These are phyloP conservation scores for Kodamaea neixiangensis DNA, from an alignment of 805 yeast genomes.

Conservation along the genomic window DNA sequence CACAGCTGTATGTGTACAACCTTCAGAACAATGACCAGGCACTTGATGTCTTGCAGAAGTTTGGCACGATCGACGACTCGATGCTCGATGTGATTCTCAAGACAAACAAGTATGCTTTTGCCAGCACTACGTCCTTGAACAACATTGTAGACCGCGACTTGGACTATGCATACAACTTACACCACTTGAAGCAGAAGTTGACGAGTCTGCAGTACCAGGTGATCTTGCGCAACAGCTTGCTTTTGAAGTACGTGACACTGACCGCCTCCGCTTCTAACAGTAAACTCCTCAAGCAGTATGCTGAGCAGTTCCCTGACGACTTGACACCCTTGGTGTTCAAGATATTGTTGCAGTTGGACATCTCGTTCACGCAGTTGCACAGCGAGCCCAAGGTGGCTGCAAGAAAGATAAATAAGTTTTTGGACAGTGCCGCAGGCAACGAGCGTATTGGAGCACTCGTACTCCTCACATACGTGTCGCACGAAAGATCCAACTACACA, in stretches of 20 bases:
- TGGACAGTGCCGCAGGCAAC: conserved; percentile 10
- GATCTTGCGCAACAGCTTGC: conserved; percentile 45
- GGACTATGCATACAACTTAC: conserved; percentile 26
- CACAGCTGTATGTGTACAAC: conserved; percentile 57
- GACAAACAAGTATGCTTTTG: conserved; percentile 45
- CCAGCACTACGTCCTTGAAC: conserved; percentile 4
- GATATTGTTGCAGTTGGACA: conserved; percentile 29
- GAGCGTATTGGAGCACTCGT: conserved; percentile 28
- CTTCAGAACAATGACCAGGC: conserved; percentile 35
- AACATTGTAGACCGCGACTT: conserved; percentile 36
- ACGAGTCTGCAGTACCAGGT: conserved; percentile 40
- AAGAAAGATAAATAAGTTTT: conserved; percentile 5
- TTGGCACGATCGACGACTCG: conserved; percentile 39
- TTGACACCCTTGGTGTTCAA: conserved; percentile 31
- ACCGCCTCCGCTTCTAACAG: conserved; percentile 23
- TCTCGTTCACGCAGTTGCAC: conserved; percentile 29
- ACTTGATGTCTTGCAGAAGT: conserved; percentile 32
- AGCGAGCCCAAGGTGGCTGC: conserved; percentile 15
- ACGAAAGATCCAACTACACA: conserved; percentile 6
- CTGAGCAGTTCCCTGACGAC: conserved; percentile 31
- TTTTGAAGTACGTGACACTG: conserved; percentile 41
- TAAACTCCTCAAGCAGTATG: conserved; percentile 20
- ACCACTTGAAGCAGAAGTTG: conserved; percentile 25
- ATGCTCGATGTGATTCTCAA: conserved; percentile 42
- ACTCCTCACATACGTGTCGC: conserved; percentile 26